Evolutionary conservation across 169 alveolate genomes (phyloP).

Genomic region (Plasmodium malariae): DNA sequence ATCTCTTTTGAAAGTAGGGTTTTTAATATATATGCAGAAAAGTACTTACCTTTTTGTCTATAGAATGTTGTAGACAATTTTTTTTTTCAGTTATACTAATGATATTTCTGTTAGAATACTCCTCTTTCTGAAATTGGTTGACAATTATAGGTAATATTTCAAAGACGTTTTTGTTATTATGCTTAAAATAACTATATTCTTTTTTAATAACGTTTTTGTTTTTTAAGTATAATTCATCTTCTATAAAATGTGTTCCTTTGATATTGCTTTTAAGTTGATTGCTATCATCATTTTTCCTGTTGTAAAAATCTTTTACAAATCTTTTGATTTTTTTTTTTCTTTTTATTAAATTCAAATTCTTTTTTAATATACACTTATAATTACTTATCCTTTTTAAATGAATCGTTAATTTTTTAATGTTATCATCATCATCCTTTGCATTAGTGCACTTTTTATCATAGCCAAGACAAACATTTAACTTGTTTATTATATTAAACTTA

Average conservation of each 20-base stretch:
- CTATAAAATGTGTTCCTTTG: constrained; percentile 21
- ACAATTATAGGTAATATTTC: constrained; percentile 2
- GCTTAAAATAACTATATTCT: neutral
- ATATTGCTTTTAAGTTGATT: constrained; percentile 9
- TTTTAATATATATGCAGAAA: neutral
- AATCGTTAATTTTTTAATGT: constrained; percentile 2
- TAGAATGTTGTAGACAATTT: constrained; percentile 15
- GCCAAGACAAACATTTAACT: constrained; percentile 11
- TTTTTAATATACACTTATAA: constrained; percentile 22
- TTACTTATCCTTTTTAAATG: constrained; percentile 12
- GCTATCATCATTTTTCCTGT: neutral
- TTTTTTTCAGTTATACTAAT: constrained; percentile 9
- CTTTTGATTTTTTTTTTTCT: constrained; percentile 7
- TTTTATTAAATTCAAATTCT: constrained; percentile 20
- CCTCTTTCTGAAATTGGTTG: constrained; percentile 4
- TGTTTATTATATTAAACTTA: constrained; percentile 15
- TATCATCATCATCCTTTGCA: constrained; percentile 6
- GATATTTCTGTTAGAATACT: constrained; percentile 9
- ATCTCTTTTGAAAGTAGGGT: constrained; percentile 1
- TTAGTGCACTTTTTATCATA: constrained; percentile 16
- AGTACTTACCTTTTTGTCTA: constrained; percentile 17
- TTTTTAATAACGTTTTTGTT: neutral
- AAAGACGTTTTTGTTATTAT: constrained; percentile 7
- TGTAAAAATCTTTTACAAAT: neutral
- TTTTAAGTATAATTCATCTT: constrained; percentile 12